These are phyloP conservation scores for Venturia nashicola DNA, from an alignment of 2,329 filamentous ascomycete genomes.

Conservation along the genomic window DNA sequence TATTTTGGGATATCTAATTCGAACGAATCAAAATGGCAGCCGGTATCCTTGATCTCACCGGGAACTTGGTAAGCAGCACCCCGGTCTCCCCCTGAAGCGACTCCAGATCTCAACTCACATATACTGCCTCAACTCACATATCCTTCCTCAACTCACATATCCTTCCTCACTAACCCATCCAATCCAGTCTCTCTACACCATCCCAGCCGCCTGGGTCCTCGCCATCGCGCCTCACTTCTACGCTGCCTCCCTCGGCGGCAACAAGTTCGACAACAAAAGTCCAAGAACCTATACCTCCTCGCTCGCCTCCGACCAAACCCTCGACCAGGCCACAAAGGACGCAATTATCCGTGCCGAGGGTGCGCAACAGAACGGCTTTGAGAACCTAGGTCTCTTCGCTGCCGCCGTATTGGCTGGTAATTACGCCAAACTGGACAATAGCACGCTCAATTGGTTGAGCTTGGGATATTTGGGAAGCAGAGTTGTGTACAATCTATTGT, in stretches of 20 bases:
- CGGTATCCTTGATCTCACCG: neutral
- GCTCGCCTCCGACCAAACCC: constrained; percentile 18
- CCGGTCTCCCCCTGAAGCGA: neutral
- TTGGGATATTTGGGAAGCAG: constrained; percentile 17
- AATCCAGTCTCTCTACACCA: constrained; percentile 5
- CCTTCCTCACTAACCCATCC: neutral
- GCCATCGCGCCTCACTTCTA: constrained; percentile 24
- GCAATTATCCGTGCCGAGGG: constrained; percentile 24
- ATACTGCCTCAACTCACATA: neutral
- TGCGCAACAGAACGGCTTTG: constrained; percentile 25
- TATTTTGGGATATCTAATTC: too few species aligned
- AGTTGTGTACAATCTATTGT: constrained; percentile 19
- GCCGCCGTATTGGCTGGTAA: constrained; percentile 27
- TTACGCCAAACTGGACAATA: constrained; percentile 19
- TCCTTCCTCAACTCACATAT: neutral
- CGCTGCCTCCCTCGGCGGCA: constrained; percentile 13
- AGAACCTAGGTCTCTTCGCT: constrained; percentile 28
- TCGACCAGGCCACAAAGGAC: constrained; percentile 22
- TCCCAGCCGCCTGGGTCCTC: constrained; percentile 18
- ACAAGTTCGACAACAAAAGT: constrained; percentile 16
- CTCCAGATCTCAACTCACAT: too few species aligned
- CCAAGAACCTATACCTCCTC: constrained; percentile 19
- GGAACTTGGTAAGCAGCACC: constrained; percentile 4
- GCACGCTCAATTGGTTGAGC: constrained; percentile 17
- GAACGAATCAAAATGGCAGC: constrained; percentile 1